Evolutionary conservation across 306 rosid genomes (phyloP).

Genomic region (Gynostemma pentaphyllum): DNA sequence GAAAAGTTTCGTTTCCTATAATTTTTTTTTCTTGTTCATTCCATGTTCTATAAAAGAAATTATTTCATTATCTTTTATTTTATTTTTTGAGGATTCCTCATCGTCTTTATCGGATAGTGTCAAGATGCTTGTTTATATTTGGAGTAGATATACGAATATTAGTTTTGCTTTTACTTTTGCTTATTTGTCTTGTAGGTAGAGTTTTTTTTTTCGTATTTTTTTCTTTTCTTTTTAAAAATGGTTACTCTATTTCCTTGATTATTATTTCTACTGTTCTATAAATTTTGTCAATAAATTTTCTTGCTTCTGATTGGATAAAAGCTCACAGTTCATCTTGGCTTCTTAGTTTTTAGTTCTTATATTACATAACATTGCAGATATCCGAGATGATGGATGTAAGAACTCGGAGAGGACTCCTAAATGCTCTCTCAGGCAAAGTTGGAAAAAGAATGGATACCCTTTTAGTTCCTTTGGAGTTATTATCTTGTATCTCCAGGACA

Average conservation of each 20-base stretch:
- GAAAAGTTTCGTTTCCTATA: too few species aligned
- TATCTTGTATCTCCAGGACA: conserved; percentile 74
- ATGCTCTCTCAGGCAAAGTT: conserved; percentile 81
- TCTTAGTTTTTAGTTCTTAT: conserved; percentile 3
- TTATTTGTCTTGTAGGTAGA: neutral
- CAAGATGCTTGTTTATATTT: neutral
- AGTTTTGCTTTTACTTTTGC: neutral
- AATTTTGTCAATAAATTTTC: neutral
- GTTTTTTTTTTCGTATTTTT: neutral
- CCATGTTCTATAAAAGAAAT: too few species aligned
- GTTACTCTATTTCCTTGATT: neutral
- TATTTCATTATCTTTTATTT: too few species aligned
- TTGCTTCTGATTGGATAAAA: neutral
- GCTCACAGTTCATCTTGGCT: conserved; percentile 4
- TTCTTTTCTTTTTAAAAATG: neutral
- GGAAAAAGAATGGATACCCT: conserved; percentile 96
- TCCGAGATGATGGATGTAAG: conserved; percentile 80
- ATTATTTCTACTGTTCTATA: neutral
- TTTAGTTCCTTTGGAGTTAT: conserved; percentile 84
- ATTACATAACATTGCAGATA: conserved; percentile 57
- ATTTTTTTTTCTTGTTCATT: too few species aligned
- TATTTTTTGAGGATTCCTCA: too few species aligned
- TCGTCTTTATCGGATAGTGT: too few species aligned
- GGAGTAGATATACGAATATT: neutral
- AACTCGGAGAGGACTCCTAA: conserved; percentile 87